Percentiles rank a stretch among this genome's conserved stretches.
Evolutionary conservation across 805 yeast species (phyloP).

Genomic region (Candida boidinii): DNA sequence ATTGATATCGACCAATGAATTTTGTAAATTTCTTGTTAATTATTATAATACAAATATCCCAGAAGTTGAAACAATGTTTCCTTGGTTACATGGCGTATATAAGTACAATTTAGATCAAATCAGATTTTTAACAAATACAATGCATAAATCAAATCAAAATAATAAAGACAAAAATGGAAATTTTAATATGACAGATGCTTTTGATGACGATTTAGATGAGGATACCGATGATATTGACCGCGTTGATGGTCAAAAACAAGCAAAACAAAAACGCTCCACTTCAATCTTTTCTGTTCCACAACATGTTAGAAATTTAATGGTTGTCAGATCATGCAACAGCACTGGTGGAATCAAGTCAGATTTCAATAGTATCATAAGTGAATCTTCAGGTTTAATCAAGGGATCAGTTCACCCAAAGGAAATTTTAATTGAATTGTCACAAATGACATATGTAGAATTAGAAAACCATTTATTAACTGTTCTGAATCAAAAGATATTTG

Average conservation of each 20-base stretch:
- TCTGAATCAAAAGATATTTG: conserved; percentile 12
- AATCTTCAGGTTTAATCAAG: conserved; percentile 38
- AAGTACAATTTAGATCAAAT: conserved; percentile 46
- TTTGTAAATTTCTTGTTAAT: conserved; percentile 11
- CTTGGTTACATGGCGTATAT: conserved; percentile 84
- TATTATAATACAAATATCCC: conserved; percentile 37
- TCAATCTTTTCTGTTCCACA: conserved; percentile 12
- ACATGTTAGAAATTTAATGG: conserved; percentile 18
- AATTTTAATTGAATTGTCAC: conserved; percentile 37
- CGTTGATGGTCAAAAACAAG: conserved; percentile 3
- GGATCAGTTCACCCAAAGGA: conserved; percentile 50
- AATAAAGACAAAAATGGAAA: neutral
- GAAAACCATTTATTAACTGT: conserved; percentile 20
- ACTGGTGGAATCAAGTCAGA: conserved; percentile 20
- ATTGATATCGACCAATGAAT: conserved; percentile 18
- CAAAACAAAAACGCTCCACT: conserved; percentile 3
- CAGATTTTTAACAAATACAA: conserved; percentile 26
- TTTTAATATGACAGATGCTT: conserved; percentile 3
- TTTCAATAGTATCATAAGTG: conserved; percentile 22
- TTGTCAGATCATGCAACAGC: conserved; percentile 21
- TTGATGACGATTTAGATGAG: neutral
- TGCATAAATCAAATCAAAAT: conserved; percentile 2
- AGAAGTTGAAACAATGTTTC: conserved; percentile 62
- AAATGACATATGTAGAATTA: conserved; percentile 16
- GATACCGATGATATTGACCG: conserved; percentile 1